These are phyloP conservation scores for Lentithecium fluviatile DNA, from an alignment of 495 filamentous ascomycete species.

Conservation along the genomic window DNA sequence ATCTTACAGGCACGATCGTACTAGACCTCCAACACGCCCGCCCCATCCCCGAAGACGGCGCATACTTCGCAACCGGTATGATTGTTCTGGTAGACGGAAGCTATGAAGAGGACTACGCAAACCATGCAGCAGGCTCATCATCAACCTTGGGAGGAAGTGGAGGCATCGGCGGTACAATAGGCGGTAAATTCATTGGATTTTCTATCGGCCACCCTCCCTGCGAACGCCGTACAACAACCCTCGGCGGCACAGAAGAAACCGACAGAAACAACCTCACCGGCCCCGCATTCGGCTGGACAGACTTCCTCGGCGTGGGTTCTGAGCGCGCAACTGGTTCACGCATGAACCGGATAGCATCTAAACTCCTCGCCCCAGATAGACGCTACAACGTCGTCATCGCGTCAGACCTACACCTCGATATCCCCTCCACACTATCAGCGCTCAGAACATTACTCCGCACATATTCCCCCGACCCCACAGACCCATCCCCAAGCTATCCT, in stretches of 20 bases:
- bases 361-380: conserved; percentile 43
- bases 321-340: conserved; percentile 77
- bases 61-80: conserved; percentile 92
- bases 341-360: conserved; percentile 68
- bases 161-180: conserved; percentile 84
- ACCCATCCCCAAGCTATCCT: conserved; percentile 64
- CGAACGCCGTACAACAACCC: conserved; percentile 74
- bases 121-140: conserved; percentile 53
- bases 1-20: conserved; percentile 81
- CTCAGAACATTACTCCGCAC: conserved; percentile 68
- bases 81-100: conserved; percentile 90
- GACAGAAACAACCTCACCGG: conserved; percentile 60
- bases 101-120: conserved; percentile 86
- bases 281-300: conserved; percentile 91
- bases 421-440: conserved; percentile 71
- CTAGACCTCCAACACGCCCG: conserved; percentile 79
- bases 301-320: conserved; percentile 88
- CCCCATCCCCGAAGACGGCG: conserved; percentile 77
- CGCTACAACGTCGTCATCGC: conserved; percentile 60
- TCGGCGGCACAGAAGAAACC: conserved; percentile 54
- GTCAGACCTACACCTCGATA: conserved; percentile 82
- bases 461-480: conserved; percentile 55
- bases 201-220: conserved; percentile 87
- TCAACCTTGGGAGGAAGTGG: conserved; percentile 63
- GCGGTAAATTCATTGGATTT: conserved; percentile 83